Evolutionary conservation across 306 rosid species (phyloP), one percentile per base, ranked within the genome.

Genomic region (Geum urbanum): DNA sequence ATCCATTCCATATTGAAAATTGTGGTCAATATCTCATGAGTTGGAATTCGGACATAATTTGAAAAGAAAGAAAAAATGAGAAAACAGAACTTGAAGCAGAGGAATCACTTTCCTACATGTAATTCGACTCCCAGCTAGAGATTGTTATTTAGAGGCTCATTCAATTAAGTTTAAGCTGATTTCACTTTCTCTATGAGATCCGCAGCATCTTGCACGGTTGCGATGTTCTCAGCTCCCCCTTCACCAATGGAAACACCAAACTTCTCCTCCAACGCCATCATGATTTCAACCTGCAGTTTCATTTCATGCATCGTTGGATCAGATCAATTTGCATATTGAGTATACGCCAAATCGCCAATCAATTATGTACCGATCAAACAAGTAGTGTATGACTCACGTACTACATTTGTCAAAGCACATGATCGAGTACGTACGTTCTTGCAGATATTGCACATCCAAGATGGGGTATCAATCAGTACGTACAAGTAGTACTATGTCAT

Each of bases 221-320:
- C 77, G 77, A 89, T 80, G 46, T 84, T 86, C 86, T 89, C 92
- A 9, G 89, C 92, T 68, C 85, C 91, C 4, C 75, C 84, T 75
- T 84, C 96, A 55, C 87, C 88, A 4, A 87, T 74, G 45, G 92
- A 83, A 27, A 85, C 84, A 4, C 78, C 89, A 56, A 87, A 87
- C 76, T 76, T 85, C 80, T 90, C 92, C 73, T 90, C 84, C 84
- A 88, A 76, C 69, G 86, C 82, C 92, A 81, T 84, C 84, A 86
- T 74, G 65, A 89, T 84, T 70, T 89, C 86, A 57, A 89, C 90
- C 90, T 89, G 12, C 37, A 32, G 37, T 35, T 5, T 0, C 63
- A 63, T 15, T 27, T 48, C 5, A 10, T n/a, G 1, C 18, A 45
- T 32, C 8, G 13, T 8, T 37, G 32, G 49, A 64, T 64, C 35